Base-by-base conservation (phyloP, 768 basidiomycete genomes). In the Leccinum incarnatum region DNA sequence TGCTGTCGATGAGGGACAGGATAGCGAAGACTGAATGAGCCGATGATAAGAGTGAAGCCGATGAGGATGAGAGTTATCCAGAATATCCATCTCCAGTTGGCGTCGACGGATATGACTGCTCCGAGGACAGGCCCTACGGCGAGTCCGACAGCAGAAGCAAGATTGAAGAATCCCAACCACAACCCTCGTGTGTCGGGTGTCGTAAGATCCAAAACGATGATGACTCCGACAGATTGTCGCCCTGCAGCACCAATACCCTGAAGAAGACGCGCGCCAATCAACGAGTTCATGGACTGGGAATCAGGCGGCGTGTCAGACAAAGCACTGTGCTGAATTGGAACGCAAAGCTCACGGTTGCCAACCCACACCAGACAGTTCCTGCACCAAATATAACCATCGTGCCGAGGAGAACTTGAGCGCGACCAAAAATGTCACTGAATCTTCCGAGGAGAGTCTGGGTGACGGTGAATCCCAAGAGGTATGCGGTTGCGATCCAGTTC, bases 61-160 rank as follows among this genome's bases (percentile, higher is more conserved):
- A 76, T 75, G 56, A 76, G 70, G 8, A 74, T 64, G 40, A 74
- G 51, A 0, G 75, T 74, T 56, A 78, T 78, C 68, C 77, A 80
- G 67, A 80, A 80, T 49, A 77, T 64, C 79, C 79, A 81, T 61
- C 79, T 67, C 80, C 79, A 81, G 7, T 71, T 50, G 8, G 75
- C 62, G 45, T 79, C 71, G 61, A 78, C 75, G 4, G 79, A 75
- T 52, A 81, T 72, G 37, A 77, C 65, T 21, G 81, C 81, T 7
- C 80, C 81, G 5, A 82, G 60, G 12, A 81, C 72, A 2, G 80
- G 81, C 1, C 81, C 80, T 40, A 79, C 66, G 37, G 81, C 75
- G 8, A 76, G 68, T n/a, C 79, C 78, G n/a, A 76, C 54, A 27
- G 78, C 74, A 23, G 79, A 74, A 1, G 75, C 64, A 34, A 72